Evolutionary conservation across 164 flowering plant species (phyloP), one percentile per base, ranked within the genome.

Genomic region (Macadamia tetraphylla): DNA sequence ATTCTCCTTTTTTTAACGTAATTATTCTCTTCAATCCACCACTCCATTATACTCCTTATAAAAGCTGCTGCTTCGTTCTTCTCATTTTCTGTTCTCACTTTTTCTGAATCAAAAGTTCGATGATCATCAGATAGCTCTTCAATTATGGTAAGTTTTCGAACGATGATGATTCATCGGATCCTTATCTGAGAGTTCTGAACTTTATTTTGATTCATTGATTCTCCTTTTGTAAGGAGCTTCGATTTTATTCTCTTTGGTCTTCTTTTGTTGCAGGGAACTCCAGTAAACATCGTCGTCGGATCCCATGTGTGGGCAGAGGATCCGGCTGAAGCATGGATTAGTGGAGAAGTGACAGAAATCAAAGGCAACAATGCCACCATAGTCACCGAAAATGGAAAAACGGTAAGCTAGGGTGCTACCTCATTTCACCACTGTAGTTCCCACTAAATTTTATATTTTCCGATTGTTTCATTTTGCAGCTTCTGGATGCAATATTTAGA

Each of bases 221-320:
- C 32, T 29, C 2, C 17, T 53, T 62, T 18, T 12, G 31, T 55
- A n/a, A 6, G 30, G 53, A 55, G 9, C n/a, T 62, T 18, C 1
- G 8, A 31, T 53, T 69, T 29, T n/a, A 56, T 13, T 29, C 48
- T 31, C 62, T 31, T 29, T 44, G 57, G 61, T 75, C 49, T 56
- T 69, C n/a, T 35, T 40, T 61, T 58, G 75, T 64, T 78, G 29
- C 83, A 91, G 97, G 97, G 90, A 75, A 81, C 89, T 66, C 85
- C 89, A 6, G 88, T 84, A 13, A 88, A 88, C 73, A 87, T 88
- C 67, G 78, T 84, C 8, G 88, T 91, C 29, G 91, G 97, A 62
- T 86, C 94, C 6, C 97, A 86, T 18, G 92, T 87, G 18, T 91
- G 97, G 97, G 81, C 65, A 18, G 97, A 91, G 73, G 92, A 91